Base-by-base conservation (phyloP, 345 rosid genomes). In the Cochlearia excelsa region DNA sequence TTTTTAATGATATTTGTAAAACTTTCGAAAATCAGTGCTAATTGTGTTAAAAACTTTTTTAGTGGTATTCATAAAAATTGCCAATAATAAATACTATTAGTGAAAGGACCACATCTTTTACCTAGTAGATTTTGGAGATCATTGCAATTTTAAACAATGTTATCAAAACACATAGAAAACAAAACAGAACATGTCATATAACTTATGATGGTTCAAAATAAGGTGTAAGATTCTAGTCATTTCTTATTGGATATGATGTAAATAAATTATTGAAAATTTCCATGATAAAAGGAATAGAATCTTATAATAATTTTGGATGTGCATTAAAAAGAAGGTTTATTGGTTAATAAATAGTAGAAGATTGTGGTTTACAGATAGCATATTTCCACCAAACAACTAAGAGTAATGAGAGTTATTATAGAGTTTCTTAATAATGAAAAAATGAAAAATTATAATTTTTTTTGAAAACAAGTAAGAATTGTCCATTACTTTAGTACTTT, bases 301-400 rank as follows among this genome's bases (percentile, higher is more conserved):
- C 7, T 29, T 29, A 30, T 63, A 47, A 42, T 57, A 16, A 16
- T 16, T 16, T 16, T 16, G 23, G 53, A 9, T 56, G 23, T 49
- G 52, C 68, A 55, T 39, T 31, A 16, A 55, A 41, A 54, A 27
- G 0, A 54, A 55, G 27, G 4, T 3, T 42, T 40, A 69, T 62
- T 62, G 74, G 68, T 48, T 46, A 16, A 16, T 16, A n/a, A 26
- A 61, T n/a, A 11, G 42, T 0, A 46, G 0, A 61, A 69, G 28
- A 61, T 31, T 54, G 48, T 53, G 52, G 54, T 59, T 52, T 68
- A 59, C 60, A 59, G 40, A 59, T 44, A 44, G 27, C 64, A 57
- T 57, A 40, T 40, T 33, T 16, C 40, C 41, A 54, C 30, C 11
- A 46, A 16, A 37, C 26, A 52, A 45, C 68, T 11, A 4, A 54